A percentile compares a stretch with the other conserved stretches of the same genome.
Evolutionary conservation across 148 eudicot genomes (phyloP).

Genomic region (Fagopyrum tataricum): DNA sequence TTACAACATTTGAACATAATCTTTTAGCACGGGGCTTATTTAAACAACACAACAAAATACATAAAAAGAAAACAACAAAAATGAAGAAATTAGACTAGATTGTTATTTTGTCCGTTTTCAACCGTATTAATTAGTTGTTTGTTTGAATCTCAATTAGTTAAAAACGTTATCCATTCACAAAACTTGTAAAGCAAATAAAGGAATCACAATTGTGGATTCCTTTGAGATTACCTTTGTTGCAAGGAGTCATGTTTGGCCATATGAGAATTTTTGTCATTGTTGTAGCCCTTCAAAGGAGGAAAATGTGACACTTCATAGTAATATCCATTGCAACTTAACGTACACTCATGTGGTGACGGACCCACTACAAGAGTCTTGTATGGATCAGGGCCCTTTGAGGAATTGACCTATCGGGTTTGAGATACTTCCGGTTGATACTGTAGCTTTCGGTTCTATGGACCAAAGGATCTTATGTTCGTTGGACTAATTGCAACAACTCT

Average conservation of each 20-base stretch:
- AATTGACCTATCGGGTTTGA: not conserved
- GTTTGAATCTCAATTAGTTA: not conserved
- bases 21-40: not conserved
- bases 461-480: not conserved
- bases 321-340: not conserved
- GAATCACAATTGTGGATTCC: not conserved
- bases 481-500: not conserved
- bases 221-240: not conserved
- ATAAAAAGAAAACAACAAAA: too few species aligned
- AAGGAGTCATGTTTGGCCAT: not conserved
- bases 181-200: not conserved
- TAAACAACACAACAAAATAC: not conserved
- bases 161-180: not conserved
- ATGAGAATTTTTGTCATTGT: conserved; percentile 7
- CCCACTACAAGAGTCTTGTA: not conserved
- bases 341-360: not conserved
- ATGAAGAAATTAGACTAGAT: not conserved
- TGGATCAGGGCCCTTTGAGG: not conserved
- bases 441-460: not conserved
- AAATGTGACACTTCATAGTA: conserved; percentile 6
- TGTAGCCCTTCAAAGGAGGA: conserved; percentile 7
- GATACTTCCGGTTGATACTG: not conserved
- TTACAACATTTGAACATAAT: not conserved
- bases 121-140: not conserved
- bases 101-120: not conserved